Conservation (phyloP, 2,329 filamentous ascomycete species). For the Colletotrichum liriopes region DNA sequence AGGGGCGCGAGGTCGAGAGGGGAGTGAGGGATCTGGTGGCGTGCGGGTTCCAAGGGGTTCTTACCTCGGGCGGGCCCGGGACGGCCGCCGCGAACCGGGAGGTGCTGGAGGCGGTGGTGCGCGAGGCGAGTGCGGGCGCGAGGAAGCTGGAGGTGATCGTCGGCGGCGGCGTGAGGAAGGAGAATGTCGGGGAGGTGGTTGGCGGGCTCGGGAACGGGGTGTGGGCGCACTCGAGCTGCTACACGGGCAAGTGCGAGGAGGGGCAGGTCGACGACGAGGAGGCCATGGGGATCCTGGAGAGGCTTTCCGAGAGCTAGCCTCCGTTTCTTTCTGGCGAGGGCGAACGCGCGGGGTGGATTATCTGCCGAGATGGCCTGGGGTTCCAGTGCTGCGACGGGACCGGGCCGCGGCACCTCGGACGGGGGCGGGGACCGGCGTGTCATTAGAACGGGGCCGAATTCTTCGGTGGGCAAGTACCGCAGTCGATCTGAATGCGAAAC, state of each 20-base stretch:
- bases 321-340: too few relatives aligned
- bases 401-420: neutral
- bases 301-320: constrained; percentile 16
- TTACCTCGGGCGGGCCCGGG: constrained; percentile 68
- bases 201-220: constrained; percentile 49
- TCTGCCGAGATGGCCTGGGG: neutral
- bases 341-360: neutral
- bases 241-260: constrained; percentile 44
- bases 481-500: neutral
- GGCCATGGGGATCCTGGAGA: constrained; percentile 37
- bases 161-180: constrained; percentile 65
- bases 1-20: constrained; percentile 37
- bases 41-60: constrained; percentile 66
- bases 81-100: constrained; percentile 57
- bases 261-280: constrained; percentile 38
- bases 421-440: neutral
- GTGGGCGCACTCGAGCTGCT: constrained; percentile 67
- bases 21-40: constrained; percentile 54
- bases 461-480: neutral
- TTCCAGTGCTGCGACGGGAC: neutral
- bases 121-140: constrained; percentile 38
- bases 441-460: neutral
- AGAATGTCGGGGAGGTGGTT: constrained; percentile 54
- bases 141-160: constrained; percentile 64
- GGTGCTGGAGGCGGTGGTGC: constrained; percentile 55